Evolutionary conservation across 306 rosid species (phyloP), one percentile per base, ranked within the genome.

Genomic region (Hylodesmum podocarpum): DNA sequence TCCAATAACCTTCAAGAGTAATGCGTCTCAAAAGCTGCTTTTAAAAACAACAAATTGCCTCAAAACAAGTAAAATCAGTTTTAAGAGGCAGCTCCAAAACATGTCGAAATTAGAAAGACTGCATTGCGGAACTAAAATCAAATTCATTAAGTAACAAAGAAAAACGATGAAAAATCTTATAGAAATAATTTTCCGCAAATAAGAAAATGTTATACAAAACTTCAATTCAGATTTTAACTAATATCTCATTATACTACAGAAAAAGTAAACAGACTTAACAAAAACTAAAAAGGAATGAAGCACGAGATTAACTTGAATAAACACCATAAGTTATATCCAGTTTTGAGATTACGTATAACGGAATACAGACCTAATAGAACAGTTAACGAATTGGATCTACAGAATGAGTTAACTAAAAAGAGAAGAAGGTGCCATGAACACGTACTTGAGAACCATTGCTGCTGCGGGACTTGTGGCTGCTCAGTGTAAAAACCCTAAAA

Each of bases 381-480:
- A 46, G 9, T 5, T 3, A 13, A 10, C 19, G 58, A 44, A 70
- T 69, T 44, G 62, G 50, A 81, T 62, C 25, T 18, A 6, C 10
- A 0, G 6, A 5, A 2, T 24, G 14, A 47, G 5, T 15, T 10
- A 11, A 59, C n/a, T 11, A 0, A 18, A 28, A 15, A 63, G 14
- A 54, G 24, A 34, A 3, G 29, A 10, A 69, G 46, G 53, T 16
- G 6, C 15, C 19, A 27, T 4, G 62, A 51, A 69, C 18, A 49
- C 89, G 8, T 49, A 90, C 97, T 93, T 93, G 85, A 93, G 94
- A 67, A 93, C 97, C 96, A 93, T 93, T 84, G 88, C 87, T 69
- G 79, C 81, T 72, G 66, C 79, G 10, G 10, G 1, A 3, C 24
- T 2, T 9, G 59, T 18, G 19, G 51, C 66, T 31, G 79, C 83